Evolutionary conservation across 495 filamentous ascomycete species (phyloP).

Genomic region (Collariella sp.): DNA sequence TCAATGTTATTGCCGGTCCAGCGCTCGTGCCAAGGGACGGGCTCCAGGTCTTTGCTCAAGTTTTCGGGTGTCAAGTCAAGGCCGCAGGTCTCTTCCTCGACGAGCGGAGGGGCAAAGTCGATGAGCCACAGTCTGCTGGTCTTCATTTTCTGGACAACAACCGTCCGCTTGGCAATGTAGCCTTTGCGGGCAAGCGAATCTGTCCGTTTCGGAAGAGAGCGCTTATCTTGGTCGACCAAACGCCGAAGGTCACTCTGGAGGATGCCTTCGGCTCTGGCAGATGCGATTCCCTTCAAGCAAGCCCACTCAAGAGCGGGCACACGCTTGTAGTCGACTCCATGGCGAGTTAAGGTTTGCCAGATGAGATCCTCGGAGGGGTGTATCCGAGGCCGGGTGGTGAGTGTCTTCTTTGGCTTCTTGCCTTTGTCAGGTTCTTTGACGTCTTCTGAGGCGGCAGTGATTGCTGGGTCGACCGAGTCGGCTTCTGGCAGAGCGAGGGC

Average conservation of each 20-base stretch:
- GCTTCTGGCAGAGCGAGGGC: slow-evolving; percentile 36
- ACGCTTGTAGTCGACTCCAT: slow-evolving; percentile 63
- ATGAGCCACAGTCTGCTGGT: slow-evolving; percentile 62
- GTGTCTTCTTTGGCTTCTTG: slow-evolving; percentile 18
- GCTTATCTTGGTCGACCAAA: slow-evolving; percentile 76
- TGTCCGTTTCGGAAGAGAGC: slow-evolving; percentile 76
- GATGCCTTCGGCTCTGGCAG: slow-evolving; percentile 59
- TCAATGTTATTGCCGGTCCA: slow-evolving; percentile 49
- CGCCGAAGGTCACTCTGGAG: slow-evolving; percentile 68
- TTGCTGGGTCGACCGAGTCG: slow-evolving; percentile 1
- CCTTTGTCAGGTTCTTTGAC: slow-evolving; percentile 3
- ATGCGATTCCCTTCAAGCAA: slow-evolving; percentile 73
- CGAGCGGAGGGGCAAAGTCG: slow-evolving; percentile 44
- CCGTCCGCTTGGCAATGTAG: slow-evolving; percentile 72
- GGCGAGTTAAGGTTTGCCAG: slow-evolving; percentile 75
- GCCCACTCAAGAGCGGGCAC: slow-evolving; percentile 61
- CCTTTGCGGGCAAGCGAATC: slow-evolving; percentile 65
- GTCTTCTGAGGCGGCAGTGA: background rate
- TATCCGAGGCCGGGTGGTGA: slow-evolving; percentile 25
- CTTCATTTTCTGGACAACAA: slow-evolving; percentile 53
- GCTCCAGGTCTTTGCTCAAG: slow-evolving; percentile 34
- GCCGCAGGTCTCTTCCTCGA: slow-evolving; percentile 28
- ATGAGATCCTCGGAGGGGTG: slow-evolving; percentile 40
- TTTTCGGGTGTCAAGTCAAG: slow-evolving; percentile 25
- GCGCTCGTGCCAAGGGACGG: slow-evolving; percentile 37